Evolutionary conservation across 2,329 filamentous ascomycete species (phyloP).

Genomic region (Colletotrichum coccodes): DNA sequence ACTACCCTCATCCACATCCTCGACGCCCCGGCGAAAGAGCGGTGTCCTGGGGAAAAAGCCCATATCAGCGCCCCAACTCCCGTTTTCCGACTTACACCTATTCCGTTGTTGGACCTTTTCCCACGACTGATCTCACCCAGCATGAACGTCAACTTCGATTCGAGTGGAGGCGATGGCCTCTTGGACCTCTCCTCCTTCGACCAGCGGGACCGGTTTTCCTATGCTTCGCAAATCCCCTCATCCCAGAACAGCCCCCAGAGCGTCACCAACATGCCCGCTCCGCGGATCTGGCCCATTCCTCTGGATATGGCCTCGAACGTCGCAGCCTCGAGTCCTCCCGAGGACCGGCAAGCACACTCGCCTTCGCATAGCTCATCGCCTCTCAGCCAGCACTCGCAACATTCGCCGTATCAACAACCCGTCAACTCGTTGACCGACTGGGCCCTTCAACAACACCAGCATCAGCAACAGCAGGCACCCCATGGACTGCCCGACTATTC

Average conservation of each 20-base stretch:
- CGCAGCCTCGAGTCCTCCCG: conserved; percentile 60
- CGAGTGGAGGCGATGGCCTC: conserved; percentile 67
- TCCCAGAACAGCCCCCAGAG: conserved; percentile 35
- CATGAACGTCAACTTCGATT: conserved; percentile 70
- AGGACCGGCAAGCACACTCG: conserved; percentile 56
- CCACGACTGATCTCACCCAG: conserved; percentile 39
- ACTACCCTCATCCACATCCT: conserved; percentile 20
- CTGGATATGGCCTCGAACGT: conserved; percentile 61
- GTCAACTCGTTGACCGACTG: conserved; percentile 68
- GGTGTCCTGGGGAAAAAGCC: conserved; percentile 50
- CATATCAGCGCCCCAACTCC: conserved; percentile 35
- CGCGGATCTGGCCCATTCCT: conserved; percentile 60
- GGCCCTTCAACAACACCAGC: conserved; percentile 67
- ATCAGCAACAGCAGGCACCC: conserved; percentile 46
- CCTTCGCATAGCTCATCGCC: conserved; percentile 56
- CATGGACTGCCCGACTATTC: conserved; percentile 57
- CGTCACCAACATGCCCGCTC: conserved; percentile 45
- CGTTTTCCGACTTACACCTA: conserved; percentile 38
- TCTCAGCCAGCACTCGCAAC: conserved; percentile 59
- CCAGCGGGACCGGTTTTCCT: conserved; percentile 65
- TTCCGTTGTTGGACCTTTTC: conserved; percentile 42
- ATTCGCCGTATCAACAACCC: conserved; percentile 64
- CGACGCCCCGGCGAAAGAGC: conserved; percentile 47
- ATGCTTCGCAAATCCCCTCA: conserved; percentile 52
- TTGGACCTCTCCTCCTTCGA: conserved; percentile 69